A percentile compares a stretch with the other conserved stretches of the same genome.
phyloP scores from a whole-genome alignment of 164 flowering plant genomes.

The Chimonanthus salicifolius region DNA sequence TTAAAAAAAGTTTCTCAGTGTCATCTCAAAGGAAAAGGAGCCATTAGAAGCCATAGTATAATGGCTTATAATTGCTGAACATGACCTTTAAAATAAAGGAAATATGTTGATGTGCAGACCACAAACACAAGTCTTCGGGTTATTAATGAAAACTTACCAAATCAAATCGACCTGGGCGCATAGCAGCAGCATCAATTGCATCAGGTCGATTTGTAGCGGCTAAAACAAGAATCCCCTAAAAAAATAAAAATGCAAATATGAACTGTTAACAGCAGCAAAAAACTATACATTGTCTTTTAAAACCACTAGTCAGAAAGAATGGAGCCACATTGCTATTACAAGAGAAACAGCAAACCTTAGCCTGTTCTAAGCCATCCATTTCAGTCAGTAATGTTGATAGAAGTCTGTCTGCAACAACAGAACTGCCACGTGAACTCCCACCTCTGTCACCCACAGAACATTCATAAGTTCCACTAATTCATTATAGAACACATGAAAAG shows the following conservation, averaged over 20 bases:
- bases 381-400: conserved; percentile 88
- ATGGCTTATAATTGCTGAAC: not conserved
- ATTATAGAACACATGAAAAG: not conserved
- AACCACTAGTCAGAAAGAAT: not conserved
- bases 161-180: conserved; percentile 98
- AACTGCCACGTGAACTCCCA: conserved; percentile 55
- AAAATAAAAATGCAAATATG: not conserved
- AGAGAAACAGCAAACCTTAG: conserved; percentile 45
- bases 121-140: not conserved
- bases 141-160: conserved; percentile 40
- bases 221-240: conserved; percentile 86
- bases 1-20: too few species aligned
- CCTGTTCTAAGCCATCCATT: conserved; percentile 95
- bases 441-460: conserved; percentile 23
- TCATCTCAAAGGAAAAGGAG: too few species aligned
- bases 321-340: not conserved
- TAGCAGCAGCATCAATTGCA: conserved; percentile 89
- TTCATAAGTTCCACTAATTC: not conserved
- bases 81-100: not conserved
- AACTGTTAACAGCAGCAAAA: not conserved
- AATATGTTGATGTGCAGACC: not conserved
- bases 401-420: conserved; percentile 81
- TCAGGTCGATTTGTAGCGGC: conserved; percentile 96
- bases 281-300: not conserved
- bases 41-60: too few species aligned